These are phyloP conservation scores for Colletotrichum coccodes DNA, from an alignment of 2,329 filamentous ascomycete species.

Conservation along the genomic window DNA sequence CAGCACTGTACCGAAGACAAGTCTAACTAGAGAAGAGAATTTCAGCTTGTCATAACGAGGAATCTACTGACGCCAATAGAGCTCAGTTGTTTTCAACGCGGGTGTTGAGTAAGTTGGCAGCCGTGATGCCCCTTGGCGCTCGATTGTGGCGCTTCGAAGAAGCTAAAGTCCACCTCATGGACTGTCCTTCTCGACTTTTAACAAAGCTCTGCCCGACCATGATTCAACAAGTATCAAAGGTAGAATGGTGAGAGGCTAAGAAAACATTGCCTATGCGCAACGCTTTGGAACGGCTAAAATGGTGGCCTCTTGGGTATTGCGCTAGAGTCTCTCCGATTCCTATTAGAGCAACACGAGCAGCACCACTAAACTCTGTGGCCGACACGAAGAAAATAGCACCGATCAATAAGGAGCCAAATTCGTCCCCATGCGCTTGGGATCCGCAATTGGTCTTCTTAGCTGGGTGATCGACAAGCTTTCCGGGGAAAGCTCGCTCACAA, in stretches of 20 bases:
- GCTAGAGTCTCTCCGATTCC: background rate
- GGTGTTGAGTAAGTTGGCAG: background rate
- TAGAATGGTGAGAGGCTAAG: background rate
- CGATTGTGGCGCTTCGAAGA: constrained; percentile 12
- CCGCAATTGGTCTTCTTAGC: background rate
- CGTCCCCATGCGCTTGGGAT: background rate
- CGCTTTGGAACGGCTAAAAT: background rate
- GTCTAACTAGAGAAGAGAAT: too few relatives aligned
- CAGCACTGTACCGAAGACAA: too few relatives aligned
- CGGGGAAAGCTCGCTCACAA: background rate
- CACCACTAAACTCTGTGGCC: constrained; percentile 1
- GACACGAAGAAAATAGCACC: background rate
- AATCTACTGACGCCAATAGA: background rate
- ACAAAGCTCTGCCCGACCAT: background rate
- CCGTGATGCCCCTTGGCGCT: background rate
- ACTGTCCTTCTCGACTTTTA: background rate
- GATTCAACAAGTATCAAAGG: background rate
- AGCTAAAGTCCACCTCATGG: background rate
- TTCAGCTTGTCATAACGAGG: background rate
- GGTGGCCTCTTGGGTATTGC: background rate
- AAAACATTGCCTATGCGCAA: background rate
- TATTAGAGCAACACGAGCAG: background rate
- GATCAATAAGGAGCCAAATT: background rate
- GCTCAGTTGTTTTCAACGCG: too few relatives aligned
- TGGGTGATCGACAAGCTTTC: background rate